Evolutionary conservation across 352 stramenopile species (phyloP).

Genomic region (Phytophthora ohioensis): DNA sequence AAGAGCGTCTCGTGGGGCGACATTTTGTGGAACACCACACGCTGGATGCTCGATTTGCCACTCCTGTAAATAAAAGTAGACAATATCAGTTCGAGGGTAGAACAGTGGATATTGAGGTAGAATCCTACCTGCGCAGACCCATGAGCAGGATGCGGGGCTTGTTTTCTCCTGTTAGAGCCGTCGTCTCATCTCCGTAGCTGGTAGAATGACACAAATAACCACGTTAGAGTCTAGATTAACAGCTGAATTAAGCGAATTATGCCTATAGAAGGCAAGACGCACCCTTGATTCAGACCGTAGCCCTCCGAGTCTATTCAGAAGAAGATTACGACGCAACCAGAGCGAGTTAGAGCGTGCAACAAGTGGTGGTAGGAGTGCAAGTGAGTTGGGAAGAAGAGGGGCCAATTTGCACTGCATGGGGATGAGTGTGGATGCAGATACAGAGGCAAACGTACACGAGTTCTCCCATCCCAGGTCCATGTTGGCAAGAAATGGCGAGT

Average conservation of each 20-base stretch:
- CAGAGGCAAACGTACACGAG: conserved; percentile 60
- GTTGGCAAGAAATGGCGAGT: conserved; percentile 1
- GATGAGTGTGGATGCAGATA: neutral
- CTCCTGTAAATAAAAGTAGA: conserved; percentile 49
- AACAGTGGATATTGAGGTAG: neutral
- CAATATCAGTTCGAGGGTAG: neutral
- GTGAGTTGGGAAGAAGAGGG: neutral
- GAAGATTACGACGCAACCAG: conserved; percentile 3
- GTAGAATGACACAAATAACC: conserved; percentile 5
- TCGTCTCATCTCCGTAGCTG: conserved; percentile 78
- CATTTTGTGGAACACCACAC: conserved; percentile 99
- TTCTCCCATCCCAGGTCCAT: conserved; percentile 84
- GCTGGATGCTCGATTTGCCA: conserved; percentile 92
- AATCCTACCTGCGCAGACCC: conserved; percentile 89
- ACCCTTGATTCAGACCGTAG: conserved; percentile 51
- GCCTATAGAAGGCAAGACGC: neutral
- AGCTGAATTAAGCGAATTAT: neutral
- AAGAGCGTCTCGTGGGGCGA: conserved; percentile 99
- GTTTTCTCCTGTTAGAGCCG: conserved; percentile 86
- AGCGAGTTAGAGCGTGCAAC: conserved; percentile 22
- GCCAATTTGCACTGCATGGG: neutral
- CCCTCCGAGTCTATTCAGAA: conserved; percentile 46
- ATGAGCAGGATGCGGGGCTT: conserved; percentile 97
- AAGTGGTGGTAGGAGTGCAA: neutral
- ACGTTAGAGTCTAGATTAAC: conserved; percentile 3